Conservation (phyloP, 257 asterid genomes). For the Solanum bukasovii region DNA sequence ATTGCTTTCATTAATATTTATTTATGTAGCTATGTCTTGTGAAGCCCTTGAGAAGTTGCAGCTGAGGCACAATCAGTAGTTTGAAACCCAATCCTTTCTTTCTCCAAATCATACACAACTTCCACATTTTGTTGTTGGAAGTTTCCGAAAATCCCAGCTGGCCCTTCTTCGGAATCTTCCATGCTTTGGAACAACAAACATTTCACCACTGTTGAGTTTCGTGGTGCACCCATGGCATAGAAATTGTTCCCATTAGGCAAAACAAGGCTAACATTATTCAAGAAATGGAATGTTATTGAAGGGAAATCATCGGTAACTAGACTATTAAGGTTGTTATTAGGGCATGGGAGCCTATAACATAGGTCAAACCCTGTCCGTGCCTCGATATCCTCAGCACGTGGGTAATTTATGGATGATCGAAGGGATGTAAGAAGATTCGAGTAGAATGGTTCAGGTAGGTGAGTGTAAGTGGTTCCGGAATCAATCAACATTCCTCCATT, state of each 20-base stretch:
- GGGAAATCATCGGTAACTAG: constrained; percentile 33
- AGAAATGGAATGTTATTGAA: constrained; percentile 43
- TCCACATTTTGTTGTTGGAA: constrained; percentile 67
- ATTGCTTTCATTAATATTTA: background rate
- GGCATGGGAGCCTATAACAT: constrained; percentile 40
- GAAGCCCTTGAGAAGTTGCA: constrained; percentile 36
- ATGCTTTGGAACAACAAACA: constrained; percentile 53
- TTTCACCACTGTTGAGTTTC: constrained; percentile 41
- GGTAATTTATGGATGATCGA: constrained; percentile 21
- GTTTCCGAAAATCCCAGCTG: constrained; percentile 70
- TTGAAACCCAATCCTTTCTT: constrained; percentile 56
- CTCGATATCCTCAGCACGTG: constrained; percentile 41
- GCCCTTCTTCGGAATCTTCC: constrained; percentile 42
- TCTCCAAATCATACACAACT: constrained; percentile 70
- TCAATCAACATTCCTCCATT: constrained; percentile 69
- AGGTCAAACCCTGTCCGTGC: constrained; percentile 51
- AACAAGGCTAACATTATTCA: constrained; percentile 38
- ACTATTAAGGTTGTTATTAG: constrained; percentile 11
- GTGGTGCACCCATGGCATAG: constrained; percentile 58
- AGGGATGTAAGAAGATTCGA: constrained; percentile 35
- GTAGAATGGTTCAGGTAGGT: constrained; percentile 47
- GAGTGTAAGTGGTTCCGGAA: constrained; percentile 74
- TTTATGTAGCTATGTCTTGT: constrained; percentile 5
- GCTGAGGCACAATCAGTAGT: constrained; percentile 44
- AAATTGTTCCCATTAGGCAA: constrained; percentile 45